Percentiles rank a stretch among this genome's conserved stretches.
phyloP scores from a whole-genome alignment of 2,329 filamentous ascomycete genomes.

The Colletotrichum brevisporum region DNA sequence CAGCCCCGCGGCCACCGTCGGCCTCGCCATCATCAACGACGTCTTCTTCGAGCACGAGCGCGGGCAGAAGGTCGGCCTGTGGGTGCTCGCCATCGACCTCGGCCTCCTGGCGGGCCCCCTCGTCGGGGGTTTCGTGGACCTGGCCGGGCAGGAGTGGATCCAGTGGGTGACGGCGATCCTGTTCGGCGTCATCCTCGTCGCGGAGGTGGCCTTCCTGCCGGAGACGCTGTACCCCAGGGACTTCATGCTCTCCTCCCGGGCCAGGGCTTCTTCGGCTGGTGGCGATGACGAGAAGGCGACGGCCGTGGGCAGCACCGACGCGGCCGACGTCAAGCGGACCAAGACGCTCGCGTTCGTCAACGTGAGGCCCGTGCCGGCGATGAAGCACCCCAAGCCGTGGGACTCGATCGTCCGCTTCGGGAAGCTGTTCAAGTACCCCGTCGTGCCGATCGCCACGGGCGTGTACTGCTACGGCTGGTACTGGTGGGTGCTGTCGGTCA shows the following conservation, averaged over 20 bases:
- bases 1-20: slow-evolving; percentile 67
- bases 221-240: slow-evolving; percentile 70
- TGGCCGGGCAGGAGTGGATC: slow-evolving; percentile 64
- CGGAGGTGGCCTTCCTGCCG: slow-evolving; percentile 65
- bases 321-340: slow-evolving; percentile 51
- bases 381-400: slow-evolving; percentile 65
- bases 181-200: slow-evolving; percentile 61
- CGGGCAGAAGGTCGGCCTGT: slow-evolving; percentile 68
- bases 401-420: slow-evolving; percentile 61
- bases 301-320: slow-evolving; percentile 22
- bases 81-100: slow-evolving; percentile 69
- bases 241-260: slow-evolving; percentile 57
- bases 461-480: slow-evolving; percentile 69
- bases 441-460: slow-evolving; percentile 60
- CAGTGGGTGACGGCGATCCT: slow-evolving; percentile 69
- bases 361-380: slow-evolving; percentile 60
- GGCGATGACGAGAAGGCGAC: slow-evolving; percentile 35
- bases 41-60: slow-evolving; percentile 70
- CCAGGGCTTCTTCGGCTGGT: neutral
- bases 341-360: slow-evolving; percentile 61
- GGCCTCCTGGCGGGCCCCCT: slow-evolving; percentile 61
- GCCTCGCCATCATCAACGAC: slow-evolving; percentile 68
- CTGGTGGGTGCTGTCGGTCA: slow-evolving; percentile 68
- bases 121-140: slow-evolving; percentile 65
- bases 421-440: slow-evolving; percentile 61